A percentile compares a stretch with the other conserved stretches of the same genome.
These are phyloP conservation scores for Talaromyces sp. DNA, from an alignment of 2,329 filamentous ascomycete genomes.

Conservation along the genomic window DNA sequence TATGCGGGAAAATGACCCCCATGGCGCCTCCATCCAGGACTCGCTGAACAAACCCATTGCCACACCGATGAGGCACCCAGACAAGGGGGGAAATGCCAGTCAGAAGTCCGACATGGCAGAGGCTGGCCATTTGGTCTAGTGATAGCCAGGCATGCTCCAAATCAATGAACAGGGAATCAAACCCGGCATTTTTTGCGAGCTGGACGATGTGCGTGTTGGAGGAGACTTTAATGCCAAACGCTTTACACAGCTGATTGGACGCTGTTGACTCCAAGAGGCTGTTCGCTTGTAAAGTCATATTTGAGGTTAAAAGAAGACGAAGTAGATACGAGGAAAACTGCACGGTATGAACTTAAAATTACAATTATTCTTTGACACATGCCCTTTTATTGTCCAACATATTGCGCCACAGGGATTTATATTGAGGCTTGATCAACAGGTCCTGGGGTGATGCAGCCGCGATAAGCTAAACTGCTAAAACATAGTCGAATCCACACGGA, in stretches of 20 bases:
- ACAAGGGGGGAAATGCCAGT: constrained; percentile 25
- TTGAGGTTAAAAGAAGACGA: too few species aligned
- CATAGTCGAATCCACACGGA: too few species aligned
- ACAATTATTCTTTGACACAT: too few species aligned
- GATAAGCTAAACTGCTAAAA: too few species aligned
- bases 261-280: too few species aligned
- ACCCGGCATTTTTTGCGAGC: constrained; percentile 29
- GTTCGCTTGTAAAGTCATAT: too few species aligned
- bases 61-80: constrained; percentile 26
- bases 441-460: too few species aligned
- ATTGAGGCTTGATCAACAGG: too few species aligned
- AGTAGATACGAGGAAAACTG: too few species aligned
- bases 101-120: constrained; percentile 23
- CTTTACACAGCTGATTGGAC: constrained; percentile 2
- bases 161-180: constrained; percentile 36
- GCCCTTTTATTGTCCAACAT: too few species aligned
- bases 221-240: constrained; percentile 23
- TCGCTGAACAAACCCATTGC: constrained; percentile 25
- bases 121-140: constrained; percentile 22
- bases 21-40: constrained; percentile 27
- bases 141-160: constrained; percentile 33
- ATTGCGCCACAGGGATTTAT: too few species aligned
- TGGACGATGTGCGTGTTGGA: constrained; percentile 24
- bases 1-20: constrained; percentile 26
- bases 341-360: too few species aligned